Percentiles rank a stretch among this genome's conserved stretches.
phyloP scores from a whole-genome alignment of 179 eudicot genomes.

The Nepenthes alata region DNA sequence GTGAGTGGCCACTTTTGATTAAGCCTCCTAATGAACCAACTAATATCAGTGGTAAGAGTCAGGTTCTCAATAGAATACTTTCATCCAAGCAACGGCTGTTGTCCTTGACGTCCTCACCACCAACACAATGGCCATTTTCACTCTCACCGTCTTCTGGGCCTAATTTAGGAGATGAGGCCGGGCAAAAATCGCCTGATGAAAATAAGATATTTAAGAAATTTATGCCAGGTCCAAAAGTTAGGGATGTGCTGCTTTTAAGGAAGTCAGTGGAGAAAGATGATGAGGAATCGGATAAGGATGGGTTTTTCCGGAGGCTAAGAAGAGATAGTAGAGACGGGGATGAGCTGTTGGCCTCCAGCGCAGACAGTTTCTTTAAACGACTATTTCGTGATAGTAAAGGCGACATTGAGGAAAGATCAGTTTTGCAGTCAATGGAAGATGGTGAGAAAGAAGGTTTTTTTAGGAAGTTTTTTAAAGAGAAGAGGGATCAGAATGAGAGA shows the following conservation, averaged over 20 bases:
- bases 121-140: slow-evolving; percentile 40
- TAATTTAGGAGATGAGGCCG: slow-evolving; percentile 52
- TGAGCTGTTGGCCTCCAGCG: slow-evolving; percentile 55
- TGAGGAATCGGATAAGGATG: slow-evolving; percentile 71
- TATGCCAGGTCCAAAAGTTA: slow-evolving; percentile 67
- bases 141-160: slow-evolving; percentile 50
- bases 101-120: slow-evolving; percentile 80
- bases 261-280: slow-evolving; percentile 75
- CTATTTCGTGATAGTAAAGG: slow-evolving; percentile 77
- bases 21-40: slow-evolving; percentile 41
- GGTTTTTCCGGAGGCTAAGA: slow-evolving; percentile 56
- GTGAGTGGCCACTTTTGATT: slow-evolving; percentile 86
- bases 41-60: slow-evolving; percentile 53
- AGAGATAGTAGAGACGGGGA: slow-evolving; percentile 67
- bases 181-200: slow-evolving; percentile 64
- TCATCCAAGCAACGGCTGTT: slow-evolving; percentile 70
- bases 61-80: slow-evolving; percentile 57
- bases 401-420: slow-evolving; percentile 56
- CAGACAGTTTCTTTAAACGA: slow-evolving; percentile 82
- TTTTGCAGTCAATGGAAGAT: slow-evolving; percentile 39
- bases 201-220: slow-evolving; percentile 71
- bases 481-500: slow-evolving; percentile 29
- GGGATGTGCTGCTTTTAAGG: slow-evolving; percentile 71
- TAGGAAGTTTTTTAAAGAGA: slow-evolving; percentile 36
- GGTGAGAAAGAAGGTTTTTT: slow-evolving; percentile 56